phyloP scores from a whole-genome alignment of 2,329 filamentous ascomycete genomes.

The Aspergillus brunneoviolaceus region DNA sequence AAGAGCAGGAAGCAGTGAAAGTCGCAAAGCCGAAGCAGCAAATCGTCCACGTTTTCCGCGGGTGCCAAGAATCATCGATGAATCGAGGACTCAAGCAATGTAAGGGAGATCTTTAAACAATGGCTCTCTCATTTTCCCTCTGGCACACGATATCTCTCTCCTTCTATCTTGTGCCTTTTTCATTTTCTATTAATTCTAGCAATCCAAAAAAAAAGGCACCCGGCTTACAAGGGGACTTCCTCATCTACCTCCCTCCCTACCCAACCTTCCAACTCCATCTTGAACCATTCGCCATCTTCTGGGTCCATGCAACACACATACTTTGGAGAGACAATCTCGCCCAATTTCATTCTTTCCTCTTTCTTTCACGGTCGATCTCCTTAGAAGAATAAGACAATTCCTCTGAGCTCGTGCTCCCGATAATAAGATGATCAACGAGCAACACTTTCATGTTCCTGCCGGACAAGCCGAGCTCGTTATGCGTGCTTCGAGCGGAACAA shows the following conservation, averaged over 20 bases:
- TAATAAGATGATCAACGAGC: background rate
- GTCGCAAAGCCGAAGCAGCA: conserved; percentile 14
- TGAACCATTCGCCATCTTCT: no score
- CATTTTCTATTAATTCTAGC: background rate
- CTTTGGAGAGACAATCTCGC: no score
- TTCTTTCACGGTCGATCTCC: no score
- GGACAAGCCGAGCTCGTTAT: background rate
- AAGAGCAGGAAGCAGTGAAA: conserved; percentile 12
- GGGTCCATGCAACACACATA: no score
- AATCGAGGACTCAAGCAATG: conserved; percentile 3
- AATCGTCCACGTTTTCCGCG: conserved; percentile 20
- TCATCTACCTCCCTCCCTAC: no score
- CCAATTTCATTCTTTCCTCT: no score
- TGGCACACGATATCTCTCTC: background rate
- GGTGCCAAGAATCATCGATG: conserved; percentile 19
- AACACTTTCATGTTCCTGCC: background rate
- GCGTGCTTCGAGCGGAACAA: no score
- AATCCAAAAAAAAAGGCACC: background rate
- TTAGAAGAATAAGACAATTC: no score
- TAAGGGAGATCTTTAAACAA: conserved; percentile 8
- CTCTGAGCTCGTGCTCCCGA: no score
- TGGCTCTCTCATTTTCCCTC: background rate
- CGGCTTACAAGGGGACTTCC: background rate
- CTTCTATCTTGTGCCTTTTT: background rate
- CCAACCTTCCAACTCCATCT: no score